Evolutionary conservation across 257 asterid genomes (phyloP).

Genomic region (Przewalskia tangutica): DNA sequence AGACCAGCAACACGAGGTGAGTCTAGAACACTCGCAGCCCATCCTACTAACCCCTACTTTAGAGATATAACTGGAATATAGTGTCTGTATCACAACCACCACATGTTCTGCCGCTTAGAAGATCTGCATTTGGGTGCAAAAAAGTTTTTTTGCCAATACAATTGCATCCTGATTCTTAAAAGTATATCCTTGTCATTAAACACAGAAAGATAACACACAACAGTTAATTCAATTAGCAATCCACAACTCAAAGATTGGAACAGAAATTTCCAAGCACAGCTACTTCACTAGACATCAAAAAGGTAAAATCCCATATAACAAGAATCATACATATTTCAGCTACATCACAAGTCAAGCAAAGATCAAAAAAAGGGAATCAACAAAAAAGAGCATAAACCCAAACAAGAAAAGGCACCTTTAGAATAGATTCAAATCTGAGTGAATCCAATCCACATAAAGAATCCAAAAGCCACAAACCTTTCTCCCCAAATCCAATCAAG

Average conservation of each 20-base stretch:
- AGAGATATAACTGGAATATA: conserved; percentile 1
- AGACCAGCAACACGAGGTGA: conserved; percentile 27
- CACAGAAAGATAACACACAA: neutral
- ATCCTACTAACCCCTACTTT: conserved; percentile 8
- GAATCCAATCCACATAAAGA: conserved; percentile 1
- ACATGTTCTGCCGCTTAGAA: conserved; percentile 1
- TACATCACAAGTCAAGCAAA: neutral
- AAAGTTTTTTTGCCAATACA: neutral
- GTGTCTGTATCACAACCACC: neutral
- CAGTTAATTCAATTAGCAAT: neutral
- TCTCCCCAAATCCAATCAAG: conserved; percentile 2
- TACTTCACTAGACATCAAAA: neutral
- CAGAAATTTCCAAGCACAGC: neutral
- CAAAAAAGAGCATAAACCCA: neutral
- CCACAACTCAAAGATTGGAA: neutral
- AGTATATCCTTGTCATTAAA: too few relatives aligned
- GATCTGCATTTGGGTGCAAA: neutral
- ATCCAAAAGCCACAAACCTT: neutral
- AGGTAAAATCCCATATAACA: neutral
- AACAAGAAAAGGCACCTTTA: neutral
- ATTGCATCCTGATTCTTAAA: too few relatives aligned
- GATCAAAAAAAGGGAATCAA: neutral
- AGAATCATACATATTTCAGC: neutral
- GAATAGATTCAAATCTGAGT: conserved; percentile 3
- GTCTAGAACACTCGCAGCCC: conserved; percentile 36